These are phyloP conservation scores for Omphalea diandra DNA, from an alignment of 441 rosid genomes.

Conservation along the genomic window DNA sequence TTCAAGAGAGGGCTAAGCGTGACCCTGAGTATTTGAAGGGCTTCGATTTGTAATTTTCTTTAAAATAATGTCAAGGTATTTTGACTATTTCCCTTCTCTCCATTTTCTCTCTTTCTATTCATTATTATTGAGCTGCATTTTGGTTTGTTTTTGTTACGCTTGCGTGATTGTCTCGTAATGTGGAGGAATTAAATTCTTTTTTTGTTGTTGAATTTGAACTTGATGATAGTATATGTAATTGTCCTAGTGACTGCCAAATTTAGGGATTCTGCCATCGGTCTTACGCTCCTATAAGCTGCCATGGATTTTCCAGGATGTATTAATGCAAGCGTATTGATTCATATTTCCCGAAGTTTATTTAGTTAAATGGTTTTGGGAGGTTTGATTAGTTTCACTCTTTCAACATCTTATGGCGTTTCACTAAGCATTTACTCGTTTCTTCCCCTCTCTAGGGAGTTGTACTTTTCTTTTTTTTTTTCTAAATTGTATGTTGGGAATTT, in stretches of 20 bases:
- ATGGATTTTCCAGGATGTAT: not conserved
- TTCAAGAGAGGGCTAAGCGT: constrained; percentile 83
- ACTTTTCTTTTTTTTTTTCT: no score
- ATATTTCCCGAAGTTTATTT: no score
- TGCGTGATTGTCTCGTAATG: not conserved
- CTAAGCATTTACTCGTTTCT: no score
- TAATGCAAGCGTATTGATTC: no score
- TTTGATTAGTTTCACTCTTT: not conserved
- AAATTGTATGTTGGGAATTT: no score
- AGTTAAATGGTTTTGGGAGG: no score
- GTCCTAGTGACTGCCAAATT: not conserved
- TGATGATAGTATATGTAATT: not conserved
- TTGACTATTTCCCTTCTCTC: no score
- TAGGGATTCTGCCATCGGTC: no score
- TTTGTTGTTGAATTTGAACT: not conserved
- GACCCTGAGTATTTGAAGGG: constrained; percentile 81
- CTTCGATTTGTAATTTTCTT: constrained; percentile 56
- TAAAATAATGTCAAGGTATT: constrained; percentile 8
- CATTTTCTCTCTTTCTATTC: not conserved
- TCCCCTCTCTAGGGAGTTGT: no score
- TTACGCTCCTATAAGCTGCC: no score
- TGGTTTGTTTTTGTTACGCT: no score
- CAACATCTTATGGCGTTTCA: no score
- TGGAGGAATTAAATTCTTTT: not conserved
- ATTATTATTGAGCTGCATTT: not conserved